Evolutionary conservation across 1,284 basidiomycete genomes (phyloP), one percentile per base, ranked within the genome.

Genomic region (Ceratobasidium sp.): DNA sequence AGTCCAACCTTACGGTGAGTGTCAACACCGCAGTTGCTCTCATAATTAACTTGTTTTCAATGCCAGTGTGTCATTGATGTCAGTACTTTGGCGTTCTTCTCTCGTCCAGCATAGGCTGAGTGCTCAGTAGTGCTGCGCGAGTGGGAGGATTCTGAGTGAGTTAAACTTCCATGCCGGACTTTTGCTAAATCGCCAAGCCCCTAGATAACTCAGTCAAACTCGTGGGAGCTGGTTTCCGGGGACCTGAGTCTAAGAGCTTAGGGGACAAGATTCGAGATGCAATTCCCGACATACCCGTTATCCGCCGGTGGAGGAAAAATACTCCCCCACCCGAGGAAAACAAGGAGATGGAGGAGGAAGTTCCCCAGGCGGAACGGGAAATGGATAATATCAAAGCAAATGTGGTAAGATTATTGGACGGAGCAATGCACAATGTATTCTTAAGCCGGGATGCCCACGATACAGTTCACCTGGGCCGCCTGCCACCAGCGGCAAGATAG

Each of bases 401-500:
- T 31, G 27, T 31, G 19, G 54, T 58, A 58, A 58, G 54, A 58
- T 58, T 34, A 8, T 31, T 8, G 7, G 3, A 16, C 11, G 9
- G 29, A 34, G 8, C 29, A 8, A 27, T 19, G 4, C 27, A 7
- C 29, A 19, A 27, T 14, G 29, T 31, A 34, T n/a, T 22, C 9
- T 54, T 54, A 8, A 14, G 11, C 7, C 24, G 13, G 13, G 22
- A 54, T 54, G 8, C 29, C 8, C 7, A 7, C 29, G 7, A 58
- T 34, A 8, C 19, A 58, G 54, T 24, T 58, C 19, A 58, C 54
- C 11, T 58, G 54, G 54, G 54, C 54, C 4, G 29, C 22, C 29
- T 58, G 54, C 29, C 54, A 58, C 29, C 54, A 58, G 27, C 54
- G 54, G 7, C 54, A 58, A 34, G 54, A 58, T 31, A 27, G 22